These are phyloP conservation scores for Anthracocystis walkeri DNA, from an alignment of 1,284 basidiomycete species.

Conservation along the genomic window DNA sequence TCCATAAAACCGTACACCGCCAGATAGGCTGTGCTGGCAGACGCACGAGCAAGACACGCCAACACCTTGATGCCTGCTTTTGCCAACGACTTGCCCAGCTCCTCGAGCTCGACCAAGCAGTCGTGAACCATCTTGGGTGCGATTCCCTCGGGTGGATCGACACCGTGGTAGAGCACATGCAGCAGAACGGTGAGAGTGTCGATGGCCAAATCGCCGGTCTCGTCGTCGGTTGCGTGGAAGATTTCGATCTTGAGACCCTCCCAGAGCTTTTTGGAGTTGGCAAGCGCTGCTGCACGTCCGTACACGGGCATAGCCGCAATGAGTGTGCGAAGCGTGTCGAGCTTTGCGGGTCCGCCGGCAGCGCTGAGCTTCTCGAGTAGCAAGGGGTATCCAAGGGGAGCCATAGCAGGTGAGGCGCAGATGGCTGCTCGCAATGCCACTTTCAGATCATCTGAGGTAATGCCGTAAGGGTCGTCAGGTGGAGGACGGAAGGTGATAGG, in stretches of 20 bases:
- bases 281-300: constrained; percentile 57
- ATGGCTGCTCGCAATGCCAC: constrained; percentile 79
- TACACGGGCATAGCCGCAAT: constrained; percentile 64
- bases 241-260: constrained; percentile 65
- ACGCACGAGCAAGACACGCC: constrained; percentile 50
- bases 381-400: constrained; percentile 84
- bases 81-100: constrained; percentile 62
- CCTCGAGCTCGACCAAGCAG: constrained; percentile 55
- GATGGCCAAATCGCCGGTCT: constrained; percentile 52
- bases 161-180: constrained; percentile 57
- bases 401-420: constrained; percentile 83
- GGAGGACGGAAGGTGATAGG: constrained; percentile 97
- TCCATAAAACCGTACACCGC: constrained; percentile 57
- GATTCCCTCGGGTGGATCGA: constrained; percentile 56
- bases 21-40: constrained; percentile 43
- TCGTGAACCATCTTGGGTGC: constrained; percentile 62
- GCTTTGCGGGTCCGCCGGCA: constrained; percentile 83
- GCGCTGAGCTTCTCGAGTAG: constrained; percentile 93
- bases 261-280: constrained; percentile 60
- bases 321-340: constrained; percentile 64
- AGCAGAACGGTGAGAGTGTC: constrained; percentile 58
- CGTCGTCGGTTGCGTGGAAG: constrained; percentile 67
- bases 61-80: constrained; percentile 54
- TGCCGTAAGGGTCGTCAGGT: constrained; percentile 92
- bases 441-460: constrained; percentile 88